These are phyloP conservation scores for Pyronema domesticum DNA, from an alignment of 495 filamentous ascomycete genomes.

Conservation along the genomic window DNA sequence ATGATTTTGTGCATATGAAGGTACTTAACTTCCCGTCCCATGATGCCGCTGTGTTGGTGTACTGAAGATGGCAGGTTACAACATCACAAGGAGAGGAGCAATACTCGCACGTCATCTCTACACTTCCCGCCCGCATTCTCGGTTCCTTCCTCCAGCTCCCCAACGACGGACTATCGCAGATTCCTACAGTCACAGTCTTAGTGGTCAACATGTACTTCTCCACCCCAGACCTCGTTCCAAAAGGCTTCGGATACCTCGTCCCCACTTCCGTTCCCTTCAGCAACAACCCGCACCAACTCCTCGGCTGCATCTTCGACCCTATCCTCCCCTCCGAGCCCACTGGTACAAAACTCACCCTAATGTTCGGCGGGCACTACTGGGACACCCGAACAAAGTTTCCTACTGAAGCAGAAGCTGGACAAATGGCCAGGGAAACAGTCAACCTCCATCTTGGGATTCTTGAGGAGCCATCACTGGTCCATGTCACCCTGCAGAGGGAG, in stretches of 20 bases:
- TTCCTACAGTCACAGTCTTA: constrained; percentile 63
- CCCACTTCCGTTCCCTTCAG: constrained; percentile 47
- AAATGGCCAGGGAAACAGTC: constrained; percentile 52
- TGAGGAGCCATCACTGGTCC: constrained; percentile 36
- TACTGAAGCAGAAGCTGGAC: constrained; percentile 36
- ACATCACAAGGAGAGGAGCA: constrained; percentile 17
- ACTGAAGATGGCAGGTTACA: no score
- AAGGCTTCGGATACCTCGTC: constrained; percentile 83
- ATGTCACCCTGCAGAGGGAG: constrained; percentile 46
- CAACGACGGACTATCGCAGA: constrained; percentile 33
- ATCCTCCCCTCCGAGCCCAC: constrained; percentile 37
- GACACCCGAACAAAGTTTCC: constrained; percentile 33
- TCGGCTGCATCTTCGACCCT: constrained; percentile 76
- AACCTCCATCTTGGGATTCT: constrained; percentile 54
- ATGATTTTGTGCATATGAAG: no score
- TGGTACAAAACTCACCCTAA: constrained; percentile 86
- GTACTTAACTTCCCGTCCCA: no score
- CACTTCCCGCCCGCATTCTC: constrained; percentile 36
- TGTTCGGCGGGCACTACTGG: constrained; percentile 93
- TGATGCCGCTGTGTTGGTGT: no score
- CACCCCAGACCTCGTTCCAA: constrained; percentile 41
- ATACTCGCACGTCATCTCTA: constrained; percentile 47
- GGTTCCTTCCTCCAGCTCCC: constrained; percentile 27
- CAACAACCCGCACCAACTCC: constrained; percentile 63
- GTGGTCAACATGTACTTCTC: constrained; percentile 77